A percentile compares a stretch with the other conserved stretches of the same genome.
Evolutionary conservation across 202 grass and related monocot species (phyloP).

Genomic region (Setaria viridis): DNA sequence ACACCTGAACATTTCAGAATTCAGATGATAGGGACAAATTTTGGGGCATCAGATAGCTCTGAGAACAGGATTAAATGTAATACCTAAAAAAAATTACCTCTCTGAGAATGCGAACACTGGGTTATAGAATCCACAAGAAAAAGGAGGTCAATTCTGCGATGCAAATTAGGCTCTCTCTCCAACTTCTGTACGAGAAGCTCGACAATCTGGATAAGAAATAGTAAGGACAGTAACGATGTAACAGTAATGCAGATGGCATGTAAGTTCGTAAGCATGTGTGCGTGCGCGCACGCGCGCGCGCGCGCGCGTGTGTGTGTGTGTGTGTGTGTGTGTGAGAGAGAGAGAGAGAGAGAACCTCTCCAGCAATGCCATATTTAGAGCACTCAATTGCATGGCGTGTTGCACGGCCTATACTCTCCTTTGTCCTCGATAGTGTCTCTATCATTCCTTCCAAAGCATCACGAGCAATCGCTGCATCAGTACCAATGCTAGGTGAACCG

Average conservation of each 20-base stretch:
- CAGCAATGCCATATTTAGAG: slow-evolving; percentile 90
- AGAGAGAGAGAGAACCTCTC: slow-evolving; percentile 63
- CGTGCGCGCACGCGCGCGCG: no score
- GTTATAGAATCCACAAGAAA: slow-evolving; percentile 98
- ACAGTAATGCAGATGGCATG: slow-evolving; percentile 26
- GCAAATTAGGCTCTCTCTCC: slow-evolving; percentile 86
- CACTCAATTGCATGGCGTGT: slow-evolving; percentile 94
- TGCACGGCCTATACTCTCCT: slow-evolving; percentile 98
- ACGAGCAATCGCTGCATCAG: slow-evolving; percentile 83
- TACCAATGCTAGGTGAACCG: slow-evolving; percentile 59
- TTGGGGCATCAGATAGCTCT: slow-evolving; percentile 25
- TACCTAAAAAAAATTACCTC: slow-evolving; percentile 59
- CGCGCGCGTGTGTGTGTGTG: background rate
- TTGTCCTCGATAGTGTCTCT: slow-evolving; percentile 97
- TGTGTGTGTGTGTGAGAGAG: background rate
- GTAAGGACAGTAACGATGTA: slow-evolving; percentile 37
- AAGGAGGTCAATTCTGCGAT: slow-evolving; percentile 91
- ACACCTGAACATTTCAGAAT: slow-evolving; percentile 58
- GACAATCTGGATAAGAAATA: slow-evolving; percentile 72
- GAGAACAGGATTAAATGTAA: slow-evolving; percentile 11
- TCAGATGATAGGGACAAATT: slow-evolving; percentile 48
- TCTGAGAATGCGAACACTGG: slow-evolving; percentile 92
- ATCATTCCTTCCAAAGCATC: slow-evolving; percentile 94
- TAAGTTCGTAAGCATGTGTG: background rate
- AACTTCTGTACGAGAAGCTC: slow-evolving; percentile 89